Evolutionary conservation across 306 rosid genomes (phyloP), one percentile per base, ranked within the genome.

Genomic region (Quercus rubra): DNA sequence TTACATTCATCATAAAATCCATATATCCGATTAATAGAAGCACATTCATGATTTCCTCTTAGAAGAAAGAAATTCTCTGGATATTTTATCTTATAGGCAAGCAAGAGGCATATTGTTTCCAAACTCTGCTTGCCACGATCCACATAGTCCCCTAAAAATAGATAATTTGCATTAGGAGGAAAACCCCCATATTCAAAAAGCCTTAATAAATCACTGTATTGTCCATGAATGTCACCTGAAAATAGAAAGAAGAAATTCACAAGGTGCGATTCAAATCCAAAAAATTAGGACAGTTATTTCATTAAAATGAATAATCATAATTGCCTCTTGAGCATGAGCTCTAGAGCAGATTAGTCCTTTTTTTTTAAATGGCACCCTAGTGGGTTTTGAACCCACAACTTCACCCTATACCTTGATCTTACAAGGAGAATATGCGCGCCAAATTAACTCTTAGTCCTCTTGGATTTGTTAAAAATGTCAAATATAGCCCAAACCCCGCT

Each of bases 1-100:
- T 93, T 93, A 82, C 98, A 93, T 88, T 93, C 98, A 71, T 93
- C 98, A 78, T 91, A 93, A 77, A 93, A 91, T 74, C 98, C 98
- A 76, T 93, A 91, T 82, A 93, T 93, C 83, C 97, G 87, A 78
- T 91, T 93, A 61, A 93, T 90, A 74, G 98, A 91, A 85, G 97
- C 97, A 75, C 98, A 93, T 75, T 93, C 98, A 19, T 93, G 98
- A 78, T 93, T 91, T 73, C 98, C 98, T 88, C 98, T 91, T 55
- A 93, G 88, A 70, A 93, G 94, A 86, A 93, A 93, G 80, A 93
- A 93, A 89, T 93, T 93, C 82, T 91, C 95, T 0, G 97, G 98
- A 83, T 86, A 93, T 75, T 93, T 93, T 75, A 93, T 93, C 80
- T 93, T 91, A 79, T 89, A 93, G 15, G 98, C 94, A 75, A 93